Evolutionary conservation across 2,329 filamentous ascomycete species (phyloP).

Genomic region (Cladophialophora carrionii): DNA sequence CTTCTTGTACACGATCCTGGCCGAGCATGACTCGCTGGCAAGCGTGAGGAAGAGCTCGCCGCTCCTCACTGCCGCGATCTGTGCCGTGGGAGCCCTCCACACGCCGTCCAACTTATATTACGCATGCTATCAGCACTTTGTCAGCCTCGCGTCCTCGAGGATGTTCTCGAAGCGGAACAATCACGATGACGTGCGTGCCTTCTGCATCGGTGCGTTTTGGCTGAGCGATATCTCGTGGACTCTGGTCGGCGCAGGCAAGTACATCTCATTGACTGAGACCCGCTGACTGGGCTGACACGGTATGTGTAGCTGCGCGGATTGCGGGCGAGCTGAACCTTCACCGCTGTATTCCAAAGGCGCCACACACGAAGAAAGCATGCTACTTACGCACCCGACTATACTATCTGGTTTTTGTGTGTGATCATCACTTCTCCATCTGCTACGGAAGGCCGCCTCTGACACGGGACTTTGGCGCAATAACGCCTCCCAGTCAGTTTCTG

Average conservation of each 20-base stretch:
- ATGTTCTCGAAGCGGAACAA: constrained; percentile 62
- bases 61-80: constrained; percentile 58
- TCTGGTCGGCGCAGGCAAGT: constrained; percentile 52
- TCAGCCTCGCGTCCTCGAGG: constrained; percentile 58
- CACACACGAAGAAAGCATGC: constrained; percentile 28
- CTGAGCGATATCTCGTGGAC: constrained; percentile 65
- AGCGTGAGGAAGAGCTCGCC: constrained; percentile 59
- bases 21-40: constrained; percentile 56
- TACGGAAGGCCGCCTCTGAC: constrained; percentile 63
- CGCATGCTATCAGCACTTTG: constrained; percentile 61
- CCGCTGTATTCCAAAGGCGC: constrained; percentile 53
- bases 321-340: constrained; percentile 62
- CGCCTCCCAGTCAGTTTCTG: constrained; percentile 60
- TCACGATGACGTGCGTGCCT: constrained; percentile 61
- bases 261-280: neutral
- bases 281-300: neutral
- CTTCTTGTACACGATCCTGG: constrained; percentile 59
- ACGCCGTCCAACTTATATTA: constrained; percentile 59
- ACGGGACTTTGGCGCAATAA: constrained; percentile 60
- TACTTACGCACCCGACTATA: constrained; percentile 59
- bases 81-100: constrained; percentile 62
- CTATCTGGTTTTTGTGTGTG: constrained; percentile 67
- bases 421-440: constrained; percentile 66
- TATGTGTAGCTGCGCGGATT: constrained; percentile 56
- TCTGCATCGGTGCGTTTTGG: constrained; percentile 66